Conservation (phyloP, 2,329 filamentous ascomycete genomes). For the Diaporthe nobilis region DNA sequence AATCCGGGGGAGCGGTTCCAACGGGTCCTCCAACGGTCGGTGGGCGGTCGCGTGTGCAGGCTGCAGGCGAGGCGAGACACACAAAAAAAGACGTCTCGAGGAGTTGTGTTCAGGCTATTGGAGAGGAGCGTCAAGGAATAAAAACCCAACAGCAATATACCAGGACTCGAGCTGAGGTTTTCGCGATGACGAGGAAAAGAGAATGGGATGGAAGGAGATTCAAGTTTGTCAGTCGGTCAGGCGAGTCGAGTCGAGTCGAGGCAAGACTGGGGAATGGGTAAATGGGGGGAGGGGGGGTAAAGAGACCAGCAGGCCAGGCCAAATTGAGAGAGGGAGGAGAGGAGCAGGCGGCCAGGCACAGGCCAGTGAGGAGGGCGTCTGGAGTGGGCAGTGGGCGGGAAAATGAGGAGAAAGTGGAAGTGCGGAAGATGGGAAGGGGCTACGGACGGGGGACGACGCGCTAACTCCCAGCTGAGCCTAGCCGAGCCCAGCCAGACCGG, state of each 20-base stretch:
- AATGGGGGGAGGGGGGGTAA: background rate
- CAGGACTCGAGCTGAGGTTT: background rate
- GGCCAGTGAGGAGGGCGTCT: constrained; percentile 11
- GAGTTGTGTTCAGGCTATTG: constrained; percentile 6
- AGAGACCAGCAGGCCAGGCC: constrained; percentile 10
- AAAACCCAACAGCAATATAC: constrained; percentile 10
- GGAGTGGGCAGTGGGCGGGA: constrained; percentile 36
- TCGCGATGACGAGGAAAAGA: background rate
- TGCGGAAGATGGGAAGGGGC: constrained; percentile 35
- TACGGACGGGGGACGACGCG: constrained; percentile 24
- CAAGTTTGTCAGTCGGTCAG: constrained; percentile 21
- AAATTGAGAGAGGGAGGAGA: constrained; percentile 20
- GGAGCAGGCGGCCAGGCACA: constrained; percentile 10
- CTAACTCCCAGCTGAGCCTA: constrained; percentile 29
- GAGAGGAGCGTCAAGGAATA: background rate
- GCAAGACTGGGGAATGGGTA: constrained; percentile 18
- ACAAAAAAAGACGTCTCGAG: constrained; percentile 2
- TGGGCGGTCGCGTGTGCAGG: constrained; percentile 29
- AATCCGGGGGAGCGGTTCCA: constrained; percentile 41
- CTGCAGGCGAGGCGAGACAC: background rate
- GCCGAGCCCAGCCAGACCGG: constrained; percentile 17
- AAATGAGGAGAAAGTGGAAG: constrained; percentile 40
- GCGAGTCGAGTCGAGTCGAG: constrained; percentile 33
- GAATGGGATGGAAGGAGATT: constrained; percentile 15
- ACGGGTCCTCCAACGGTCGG: constrained; percentile 32